These are phyloP conservation scores for Stagonosporopsis cucurbitacearum DNA, from an alignment of 2,329 filamentous ascomycete genomes.

Conservation along the genomic window DNA sequence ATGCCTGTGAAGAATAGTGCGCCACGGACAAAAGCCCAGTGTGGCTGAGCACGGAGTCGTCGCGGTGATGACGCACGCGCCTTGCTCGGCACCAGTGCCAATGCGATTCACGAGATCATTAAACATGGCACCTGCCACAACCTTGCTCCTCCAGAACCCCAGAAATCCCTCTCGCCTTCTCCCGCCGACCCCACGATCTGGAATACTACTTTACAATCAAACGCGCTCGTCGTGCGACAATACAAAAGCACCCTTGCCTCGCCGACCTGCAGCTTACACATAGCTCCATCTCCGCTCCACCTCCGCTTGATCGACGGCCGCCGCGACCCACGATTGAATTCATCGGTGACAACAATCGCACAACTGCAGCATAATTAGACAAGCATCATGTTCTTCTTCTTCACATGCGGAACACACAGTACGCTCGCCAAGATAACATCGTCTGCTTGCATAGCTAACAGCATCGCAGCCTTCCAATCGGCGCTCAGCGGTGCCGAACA, in stretches of 20 bases:
- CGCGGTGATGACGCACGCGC: conserved; percentile 29
- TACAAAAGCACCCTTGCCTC: conserved; percentile 12
- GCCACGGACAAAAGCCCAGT: conserved; percentile 25
- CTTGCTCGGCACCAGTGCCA: conserved; percentile 29
- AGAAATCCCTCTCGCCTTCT: conserved; percentile 4
- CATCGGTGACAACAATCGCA: neutral
- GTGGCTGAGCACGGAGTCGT: conserved; percentile 31
- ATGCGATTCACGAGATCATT: conserved; percentile 6
- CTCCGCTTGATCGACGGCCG: conserved; percentile 8
- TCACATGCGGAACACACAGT: conserved; percentile 59
- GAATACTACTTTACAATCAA: conserved; percentile 20
- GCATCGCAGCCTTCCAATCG: conserved; percentile 53
- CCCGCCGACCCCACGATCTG: neutral
- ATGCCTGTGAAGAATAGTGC: neutral
- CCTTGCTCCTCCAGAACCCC: neutral
- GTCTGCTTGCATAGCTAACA: conserved; percentile 2
- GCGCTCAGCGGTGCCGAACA: conserved; percentile 56
- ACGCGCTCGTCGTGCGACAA: conserved; percentile 15
- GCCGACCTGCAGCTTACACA: conserved; percentile 9
- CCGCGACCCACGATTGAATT: neutral
- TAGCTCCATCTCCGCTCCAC: conserved; percentile 11
- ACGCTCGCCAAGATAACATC: conserved; percentile 20
- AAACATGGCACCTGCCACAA: conserved; percentile 10
- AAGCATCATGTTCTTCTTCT: conserved; percentile 55
- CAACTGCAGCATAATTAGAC: neutral